Base-by-base conservation (phyloP, 805 yeast genomes). In the Kluyveromyces aestuarii region DNA sequence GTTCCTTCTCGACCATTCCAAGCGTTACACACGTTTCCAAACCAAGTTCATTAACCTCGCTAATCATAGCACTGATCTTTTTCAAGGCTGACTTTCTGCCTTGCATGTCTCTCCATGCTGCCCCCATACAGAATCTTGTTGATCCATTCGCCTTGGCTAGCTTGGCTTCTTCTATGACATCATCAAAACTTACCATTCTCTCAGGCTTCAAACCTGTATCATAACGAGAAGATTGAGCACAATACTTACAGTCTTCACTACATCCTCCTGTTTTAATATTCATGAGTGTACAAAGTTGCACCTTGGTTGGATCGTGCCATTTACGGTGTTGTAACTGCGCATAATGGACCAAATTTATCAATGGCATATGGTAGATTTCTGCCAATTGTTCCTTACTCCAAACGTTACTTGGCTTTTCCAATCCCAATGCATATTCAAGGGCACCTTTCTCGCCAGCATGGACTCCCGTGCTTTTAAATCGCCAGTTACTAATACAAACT, bases 91-190 rank as follows among this genome's bases (percentile, higher is more conserved):
- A 74, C 62, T 82, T 84, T 44, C 93, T 71, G 16, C 93, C 91
- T 44, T 71, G 70, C 93, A 85, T 85, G 52, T 84, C 91, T 62
- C 93, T 74, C 93, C 91, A 86, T 2, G 93, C 93, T 10, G 91
- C 87, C 43, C 93, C 93, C 81, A 85, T 77, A 61, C 93, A 85
- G 60, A 85, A 85, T 54, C 93, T 71, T 0, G 93, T 85, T 1
- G 84, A 75, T 0, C 91, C 91, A 54, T 84, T 83, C 6, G 56
- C 68, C 56, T 82, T 81, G 11, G 93, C 90, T 46, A 72, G 74
- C 47, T 66, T 68, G 1, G 93, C 93, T 33, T 79, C 82, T 45
- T 67, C 71, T 55, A 81, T 64, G 1, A 85, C 90, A n/a, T 72
- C 72, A 6, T 82, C 88, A 10, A 83, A 59, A 25, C 72, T 66